Evolutionary conservation across 306 rosid genomes (phyloP).

Genomic region (Prunus campanulata): DNA sequence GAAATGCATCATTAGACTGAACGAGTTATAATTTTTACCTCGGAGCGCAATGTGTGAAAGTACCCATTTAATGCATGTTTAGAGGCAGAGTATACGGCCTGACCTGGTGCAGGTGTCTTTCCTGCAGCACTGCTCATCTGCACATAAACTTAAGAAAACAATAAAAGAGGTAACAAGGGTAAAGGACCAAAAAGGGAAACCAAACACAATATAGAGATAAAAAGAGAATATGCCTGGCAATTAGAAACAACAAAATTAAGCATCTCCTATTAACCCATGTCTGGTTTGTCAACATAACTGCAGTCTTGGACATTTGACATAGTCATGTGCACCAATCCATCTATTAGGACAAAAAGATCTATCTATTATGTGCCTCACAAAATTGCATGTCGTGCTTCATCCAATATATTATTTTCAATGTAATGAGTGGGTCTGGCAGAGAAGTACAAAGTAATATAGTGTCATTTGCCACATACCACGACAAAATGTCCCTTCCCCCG

Average conservation of each 20-base stretch:
- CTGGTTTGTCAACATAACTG: background rate
- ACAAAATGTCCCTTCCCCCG: slow-evolving; percentile 94
- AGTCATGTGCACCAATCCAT: background rate
- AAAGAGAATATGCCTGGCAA: background rate
- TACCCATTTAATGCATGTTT: slow-evolving; percentile 89
- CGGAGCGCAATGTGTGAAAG: slow-evolving; percentile 88
- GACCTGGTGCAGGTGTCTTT: slow-evolving; percentile 94
- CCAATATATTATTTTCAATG: slow-evolving; percentile 5
- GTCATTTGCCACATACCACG: slow-evolving; percentile 64
- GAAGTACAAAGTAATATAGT: slow-evolving; percentile 21
- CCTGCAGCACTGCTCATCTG: slow-evolving; percentile 99
- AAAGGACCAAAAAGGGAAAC: slow-evolving; percentile 12
- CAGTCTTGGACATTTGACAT: background rate
- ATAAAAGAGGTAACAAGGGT: slow-evolving; percentile 18
- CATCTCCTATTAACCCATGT: background rate
- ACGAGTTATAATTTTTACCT: slow-evolving; percentile 47
- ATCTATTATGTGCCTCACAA: background rate
- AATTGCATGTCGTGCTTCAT: background rate
- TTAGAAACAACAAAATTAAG: background rate
- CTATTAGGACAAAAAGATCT: background rate
- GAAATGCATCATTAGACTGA: background rate
- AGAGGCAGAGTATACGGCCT: slow-evolving; percentile 91
- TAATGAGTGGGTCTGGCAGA: slow-evolving; percentile 3
- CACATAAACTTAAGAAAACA: slow-evolving; percentile 20
- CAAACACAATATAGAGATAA: background rate